These are phyloP conservation scores for Saccharum spontaneum DNA, from an alignment of 176 grass and related monocot genomes.

Conservation along the genomic window DNA sequence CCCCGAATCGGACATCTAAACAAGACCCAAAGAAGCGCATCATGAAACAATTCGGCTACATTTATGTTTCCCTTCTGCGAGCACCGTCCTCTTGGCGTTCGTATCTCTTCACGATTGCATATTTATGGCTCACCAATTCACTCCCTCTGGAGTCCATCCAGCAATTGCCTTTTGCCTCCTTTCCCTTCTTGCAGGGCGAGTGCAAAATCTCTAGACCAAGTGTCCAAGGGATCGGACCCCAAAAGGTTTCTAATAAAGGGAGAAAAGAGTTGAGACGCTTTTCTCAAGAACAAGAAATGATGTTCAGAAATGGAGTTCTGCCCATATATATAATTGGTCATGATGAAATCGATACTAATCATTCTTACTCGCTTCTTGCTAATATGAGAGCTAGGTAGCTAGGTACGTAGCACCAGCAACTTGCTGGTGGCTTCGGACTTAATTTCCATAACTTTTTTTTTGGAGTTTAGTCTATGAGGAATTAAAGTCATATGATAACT, in stretches of 20 bases:
- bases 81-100: neutral
- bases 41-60: slow-evolving; percentile 37
- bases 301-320: neutral
- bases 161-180: slow-evolving; percentile 6
- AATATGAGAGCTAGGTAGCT: neutral
- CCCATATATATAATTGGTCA: neutral
- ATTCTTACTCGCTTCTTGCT: neutral
- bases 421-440: neutral
- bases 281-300: neutral
- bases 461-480: neutral
- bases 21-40: slow-evolving; percentile 23
- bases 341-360: neutral
- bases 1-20: too few species aligned
- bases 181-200: too few species aligned
- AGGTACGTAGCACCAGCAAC: neutral
- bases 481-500: neutral
- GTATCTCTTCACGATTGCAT: slow-evolving; percentile 1
- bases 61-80: slow-evolving; percentile 31
- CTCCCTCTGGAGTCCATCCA: neutral
- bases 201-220: neutral
- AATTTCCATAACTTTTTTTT: neutral
- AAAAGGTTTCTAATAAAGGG: neutral
- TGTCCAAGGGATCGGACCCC: neutral
- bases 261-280: neutral
- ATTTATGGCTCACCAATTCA: slow-evolving; percentile 20